Evolutionary conservation across 2,329 filamentous ascomycete genomes (phyloP), one percentile per base, ranked within the genome.

Genomic region (Monilinia laxa): DNA sequence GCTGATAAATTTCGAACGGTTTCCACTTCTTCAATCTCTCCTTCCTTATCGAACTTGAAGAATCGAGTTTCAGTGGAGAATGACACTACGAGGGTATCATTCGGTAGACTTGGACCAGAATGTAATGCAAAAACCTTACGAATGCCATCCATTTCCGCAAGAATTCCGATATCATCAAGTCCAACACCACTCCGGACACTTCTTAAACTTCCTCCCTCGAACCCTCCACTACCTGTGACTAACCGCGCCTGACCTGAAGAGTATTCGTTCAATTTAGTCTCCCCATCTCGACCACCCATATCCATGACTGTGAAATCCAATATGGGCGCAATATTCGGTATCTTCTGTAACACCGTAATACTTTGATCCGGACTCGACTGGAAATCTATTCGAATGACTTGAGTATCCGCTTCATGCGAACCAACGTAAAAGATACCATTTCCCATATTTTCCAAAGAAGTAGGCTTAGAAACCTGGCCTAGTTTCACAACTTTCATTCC

Each of bases 291-390:
- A 72, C 92, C 93, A 0, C 93, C 94, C 83, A 98, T 90, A 74
- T 98, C 95, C 92, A 98, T 97, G 20, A 99, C 87, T 0, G 91
- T 89, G 73, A 99, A 97, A 76, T 99, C 95, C 51, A 98, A 80
- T 53, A 99, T 91, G 0, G 95, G 95, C 0, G 91, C 93, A 72
- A 98, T 92, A 75, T 97, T 99, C 4, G 86, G 81, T 66, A 96
- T 83, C 0, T 87, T 90, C 75, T 97, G 92, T 12, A 95, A 77
- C 5, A 93, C 78, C 58, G 88, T 82, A 68, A 93, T 70, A n/a
- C 31, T 65, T 31, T 75, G 72, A 38, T 72, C 67, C n/a, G 35
- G 28, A 0, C 68, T 64, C 0, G 76, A 71, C 25, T 80, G 84
- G 42, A 89, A 81, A 55, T 80, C 77, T 64, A 93, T 84, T 59